Evolutionary conservation across 768 basidiomycete species (phyloP), one percentile per base, ranked within the genome.

Genomic region (Hydnum rufescens): DNA sequence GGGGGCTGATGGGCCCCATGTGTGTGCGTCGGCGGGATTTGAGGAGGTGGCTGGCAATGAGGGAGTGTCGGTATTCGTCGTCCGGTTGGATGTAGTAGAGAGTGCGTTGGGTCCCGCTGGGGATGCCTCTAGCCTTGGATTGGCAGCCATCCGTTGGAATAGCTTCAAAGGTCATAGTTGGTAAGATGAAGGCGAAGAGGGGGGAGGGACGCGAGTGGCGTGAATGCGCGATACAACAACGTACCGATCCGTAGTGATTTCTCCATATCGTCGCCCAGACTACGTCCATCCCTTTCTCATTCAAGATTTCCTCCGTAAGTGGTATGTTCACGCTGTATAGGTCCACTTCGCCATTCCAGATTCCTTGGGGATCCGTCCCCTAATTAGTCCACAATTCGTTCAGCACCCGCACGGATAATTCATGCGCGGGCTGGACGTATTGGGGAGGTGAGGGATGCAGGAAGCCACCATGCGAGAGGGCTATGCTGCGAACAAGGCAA

Each of bases 281-380:
- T 51, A 86, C 72, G 57, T 74, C 74, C 52, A 88, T 64, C 4
- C 77, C 77, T 49, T 72, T 71, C 30, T 74, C 71, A 36, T 70
- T 65, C 44, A 82, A 64, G 28, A 84, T 71, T 26, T 67, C 71
- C 51, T 77, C 73, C 49, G 89, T 71, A 63, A 95, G 70, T 23
- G 90, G 89, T 44, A 96, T 75, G 64, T 96, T 96, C 59, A 96
- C 67, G 60, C 70, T 87, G 66, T 89, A 89, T 23, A 90, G 68
- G 62, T 86, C 85, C 30, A 89, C 76, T 61, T 82, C 78, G 46
- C 74, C 73, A 51, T 71, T 64, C 32, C 76, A 70, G 42, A 75
- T 60, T 19, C 77, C 78, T 26, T 63, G 68, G 2, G 70, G 65
- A 60, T 88, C 85, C 53, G 66, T 64, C 5, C 85, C 90, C 89